phyloP scores from a whole-genome alignment of 768 basidiomycete species.

The Tulasnella sp. region DNA sequence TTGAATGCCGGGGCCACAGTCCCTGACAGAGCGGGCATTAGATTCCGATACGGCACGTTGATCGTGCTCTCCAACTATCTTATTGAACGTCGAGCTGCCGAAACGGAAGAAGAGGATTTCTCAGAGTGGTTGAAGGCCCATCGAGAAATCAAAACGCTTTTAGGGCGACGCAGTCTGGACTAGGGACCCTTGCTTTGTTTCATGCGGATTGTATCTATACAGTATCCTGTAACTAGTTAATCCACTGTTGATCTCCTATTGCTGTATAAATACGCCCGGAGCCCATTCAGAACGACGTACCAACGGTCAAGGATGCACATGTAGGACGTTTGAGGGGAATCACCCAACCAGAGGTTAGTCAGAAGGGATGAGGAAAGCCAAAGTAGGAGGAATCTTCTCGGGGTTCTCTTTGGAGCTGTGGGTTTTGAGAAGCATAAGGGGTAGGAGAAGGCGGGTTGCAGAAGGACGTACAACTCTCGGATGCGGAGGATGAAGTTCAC shows the following conservation, averaged over 20 bases:
- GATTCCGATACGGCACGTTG: constrained; percentile 58
- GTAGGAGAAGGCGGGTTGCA: neutral
- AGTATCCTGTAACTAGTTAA: neutral
- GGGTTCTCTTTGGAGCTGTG: neutral
- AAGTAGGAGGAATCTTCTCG: neutral
- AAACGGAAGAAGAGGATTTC: constrained; percentile 38
- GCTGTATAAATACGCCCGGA: too few species aligned
- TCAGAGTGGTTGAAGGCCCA: constrained; percentile 72
- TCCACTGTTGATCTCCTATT: too few species aligned
- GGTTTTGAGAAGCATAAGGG: neutral
- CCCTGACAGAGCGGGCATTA: neutral
- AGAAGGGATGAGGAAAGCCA: too few species aligned
- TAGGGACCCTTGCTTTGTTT: neutral
- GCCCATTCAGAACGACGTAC: too few species aligned
- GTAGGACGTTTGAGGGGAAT: too few species aligned
- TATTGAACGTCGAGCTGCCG: constrained; percentile 40
- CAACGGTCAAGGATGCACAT: too few species aligned
- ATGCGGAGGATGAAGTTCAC: constrained; percentile 73
- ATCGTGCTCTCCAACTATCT: constrained; percentile 95
- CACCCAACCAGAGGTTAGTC: too few species aligned
- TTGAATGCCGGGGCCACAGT: constrained; percentile 20
- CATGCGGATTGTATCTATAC: neutral
- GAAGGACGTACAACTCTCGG: constrained; percentile 13
- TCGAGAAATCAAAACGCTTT: constrained; percentile 47
- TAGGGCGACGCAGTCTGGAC: constrained; percentile 8